Evolutionary conservation across 2,329 filamentous ascomycete species (phyloP), one percentile per base, ranked within the genome.

Genomic region (Penicillium sp.): DNA sequence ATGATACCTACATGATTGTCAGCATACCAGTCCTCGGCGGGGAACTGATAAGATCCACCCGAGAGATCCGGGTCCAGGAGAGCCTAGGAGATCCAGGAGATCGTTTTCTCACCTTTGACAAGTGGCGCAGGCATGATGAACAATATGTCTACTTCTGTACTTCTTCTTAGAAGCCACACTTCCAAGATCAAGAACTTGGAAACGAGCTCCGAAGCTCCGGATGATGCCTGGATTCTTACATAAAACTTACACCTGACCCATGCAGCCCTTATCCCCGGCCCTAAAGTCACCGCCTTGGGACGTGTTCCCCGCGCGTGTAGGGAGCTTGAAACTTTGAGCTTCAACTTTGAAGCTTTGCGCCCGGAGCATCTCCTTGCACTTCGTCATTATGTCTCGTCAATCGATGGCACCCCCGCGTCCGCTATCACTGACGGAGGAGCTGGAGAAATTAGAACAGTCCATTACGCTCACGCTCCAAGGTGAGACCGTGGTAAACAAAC

Each of bases 401-500:
- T 75, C 71, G 26, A 67, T 73, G 21, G 71, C 75, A 15, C 69
- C 78, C 8, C 76, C 79, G 67, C 79, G 83, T 50, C 81, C 79
- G 28, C 77, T 97, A 54, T 90, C 90, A 5, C 80, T 96, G 54
- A 96, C 93, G 0, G 94, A 99, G 70, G 94, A 99, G 79, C 80
- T 99, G 48, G 94, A 99, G 76, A 92, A 88, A 72, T 79, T 99
- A 4, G 94, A 99, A 72, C 94, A 99, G 71, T 95, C 90, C 21
- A 97, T 99, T 64, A 99, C 94, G 0, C 80, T 97, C 38, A 97
- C 93, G 0, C 79, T 99, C 21, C 94, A 97, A 86, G 90, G 90
- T 88, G 71, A 53, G 63, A 13, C 18, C 18, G 42, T 38, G 43
- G 64, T 60, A 52, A 58, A 56, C 47, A 56, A 56, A 52, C 26